phyloP scores from a whole-genome alignment of 2,329 filamentous ascomycete species.

The Colletotrichum theobromicola region DNA sequence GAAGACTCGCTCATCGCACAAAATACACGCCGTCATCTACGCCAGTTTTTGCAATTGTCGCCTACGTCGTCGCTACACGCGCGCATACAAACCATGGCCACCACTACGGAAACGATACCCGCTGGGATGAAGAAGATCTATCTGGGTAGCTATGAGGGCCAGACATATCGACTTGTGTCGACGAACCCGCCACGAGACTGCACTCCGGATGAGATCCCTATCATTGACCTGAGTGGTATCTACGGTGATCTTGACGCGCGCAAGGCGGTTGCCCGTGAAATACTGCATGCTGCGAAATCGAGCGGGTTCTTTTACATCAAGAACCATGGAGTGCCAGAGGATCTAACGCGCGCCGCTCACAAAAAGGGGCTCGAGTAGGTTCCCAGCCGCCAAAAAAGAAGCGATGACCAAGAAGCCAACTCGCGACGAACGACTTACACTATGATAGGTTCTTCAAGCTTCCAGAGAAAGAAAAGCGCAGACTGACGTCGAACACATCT shows the following conservation, averaged over 20 bases:
- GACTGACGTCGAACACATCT: conserved; percentile 26
- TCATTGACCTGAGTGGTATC: conserved; percentile 46
- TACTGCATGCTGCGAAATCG: conserved; percentile 43
- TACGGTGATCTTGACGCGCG: conserved; percentile 39
- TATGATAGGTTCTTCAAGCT: conserved; percentile 31
- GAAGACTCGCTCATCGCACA: background rate
- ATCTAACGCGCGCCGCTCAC: conserved; percentile 28
- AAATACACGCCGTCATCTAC: background rate
- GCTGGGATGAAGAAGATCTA: conserved; percentile 3
- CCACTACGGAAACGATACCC: background rate
- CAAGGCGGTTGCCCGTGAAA: conserved; percentile 38
- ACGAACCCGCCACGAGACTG: conserved; percentile 39
- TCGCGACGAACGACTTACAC: conserved; percentile 13
- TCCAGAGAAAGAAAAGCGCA: conserved; percentile 30
- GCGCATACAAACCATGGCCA: background rate
- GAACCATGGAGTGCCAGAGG: conserved; percentile 45
- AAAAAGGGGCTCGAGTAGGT: conserved; percentile 27
- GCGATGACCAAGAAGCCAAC: background rate
- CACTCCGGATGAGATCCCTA: conserved; percentile 46
- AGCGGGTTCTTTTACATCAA: conserved; percentile 54
- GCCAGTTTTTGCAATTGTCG: background rate
- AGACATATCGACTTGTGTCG: conserved; percentile 11
- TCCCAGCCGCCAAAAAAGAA: background rate
- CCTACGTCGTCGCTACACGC: background rate
- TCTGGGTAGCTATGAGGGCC: conserved; percentile 8